Evolutionary conservation across 305 asterid species (phyloP).

Genomic region (Plantago lanceolata): DNA sequence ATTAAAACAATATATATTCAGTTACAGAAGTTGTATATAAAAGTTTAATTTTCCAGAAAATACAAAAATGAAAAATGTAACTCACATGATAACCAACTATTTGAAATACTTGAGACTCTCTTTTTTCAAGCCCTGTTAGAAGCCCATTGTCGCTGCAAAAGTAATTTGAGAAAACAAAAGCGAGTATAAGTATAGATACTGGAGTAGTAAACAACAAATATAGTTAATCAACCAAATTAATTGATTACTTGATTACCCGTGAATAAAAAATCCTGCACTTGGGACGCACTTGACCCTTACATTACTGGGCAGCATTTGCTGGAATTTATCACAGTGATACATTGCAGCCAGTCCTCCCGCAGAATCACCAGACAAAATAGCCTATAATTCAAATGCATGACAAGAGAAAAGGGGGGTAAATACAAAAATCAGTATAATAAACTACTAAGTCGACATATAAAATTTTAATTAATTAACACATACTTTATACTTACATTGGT

Average conservation of each 20-base stretch:
- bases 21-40: not conserved
- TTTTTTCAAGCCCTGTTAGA: not conserved
- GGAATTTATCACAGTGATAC: conserved; percentile 36
- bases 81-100: not conserved
- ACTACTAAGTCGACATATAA: too few relatives aligned
- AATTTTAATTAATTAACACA: too few relatives aligned
- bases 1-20: not conserved
- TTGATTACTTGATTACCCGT: conserved; percentile 21
- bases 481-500: not conserved
- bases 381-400: conserved; percentile 19
- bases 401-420: too few relatives aligned
- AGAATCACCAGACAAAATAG: conserved; percentile 30
- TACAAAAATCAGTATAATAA: too few relatives aligned
- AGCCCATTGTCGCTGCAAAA: not conserved
- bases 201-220: too few relatives aligned
- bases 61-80: not conserved
- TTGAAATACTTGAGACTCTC: not conserved
- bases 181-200: too few relatives aligned
- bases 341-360: conserved; percentile 40
- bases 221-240: too few relatives aligned
- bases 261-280: conserved; percentile 35
- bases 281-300: conserved; percentile 34
- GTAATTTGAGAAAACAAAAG: too few relatives aligned
- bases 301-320: conserved; percentile 25
- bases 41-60: not conserved